Evolutionary conservation across 2,329 filamentous ascomycete species (phyloP), one percentile per base, ranked within the genome.

Genomic region (Fusarium sororula): DNA sequence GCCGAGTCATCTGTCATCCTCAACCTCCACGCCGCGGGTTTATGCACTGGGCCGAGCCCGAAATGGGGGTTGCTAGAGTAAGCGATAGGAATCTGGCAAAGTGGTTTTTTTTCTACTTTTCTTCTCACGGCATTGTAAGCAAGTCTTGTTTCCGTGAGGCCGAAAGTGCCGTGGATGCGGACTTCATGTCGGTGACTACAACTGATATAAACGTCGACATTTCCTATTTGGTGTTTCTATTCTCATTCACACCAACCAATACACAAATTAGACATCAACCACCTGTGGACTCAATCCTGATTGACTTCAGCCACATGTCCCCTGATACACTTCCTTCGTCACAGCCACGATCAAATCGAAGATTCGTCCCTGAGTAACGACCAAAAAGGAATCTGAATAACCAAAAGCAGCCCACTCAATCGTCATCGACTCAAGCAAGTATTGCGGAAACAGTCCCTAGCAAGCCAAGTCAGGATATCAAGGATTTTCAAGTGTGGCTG

Each of bases 401-500:
- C 60, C 72, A 28, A 75, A 74, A 75, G 47, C 63, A 74, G 68
- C 68, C 72, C 72, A 69, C 72, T 30, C 57, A 41, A 66, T 75
- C 72, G 72, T 74, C 72, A 74, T 74, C 68, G 72, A 69, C 60
- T 69, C 30, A 37, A 69, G 38, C 63, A 61, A 50, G 63, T 59
- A 64, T 56, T 37, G 48, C 42, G 35, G 50, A 53, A 67, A 67
- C 35, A 67, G 39, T 54, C 38, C 47, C 39, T 35, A 53, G 38
- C 24, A 63, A 28, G 47, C 59, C 59, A 70, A 59, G 66, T 59
- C 67, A 70, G 58, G 67, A 54, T 56, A 64, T 64, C 58, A 65
- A 69, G 68, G 64, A 57, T 73, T 68, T 61, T 35, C 59, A 61
- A 72, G 37, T 74, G 72, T 74, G 72, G 72, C 72, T 74, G 72